phyloP scores from a whole-genome alignment of 2,329 filamentous ascomycete species.

The Esteya vermicola region DNA sequence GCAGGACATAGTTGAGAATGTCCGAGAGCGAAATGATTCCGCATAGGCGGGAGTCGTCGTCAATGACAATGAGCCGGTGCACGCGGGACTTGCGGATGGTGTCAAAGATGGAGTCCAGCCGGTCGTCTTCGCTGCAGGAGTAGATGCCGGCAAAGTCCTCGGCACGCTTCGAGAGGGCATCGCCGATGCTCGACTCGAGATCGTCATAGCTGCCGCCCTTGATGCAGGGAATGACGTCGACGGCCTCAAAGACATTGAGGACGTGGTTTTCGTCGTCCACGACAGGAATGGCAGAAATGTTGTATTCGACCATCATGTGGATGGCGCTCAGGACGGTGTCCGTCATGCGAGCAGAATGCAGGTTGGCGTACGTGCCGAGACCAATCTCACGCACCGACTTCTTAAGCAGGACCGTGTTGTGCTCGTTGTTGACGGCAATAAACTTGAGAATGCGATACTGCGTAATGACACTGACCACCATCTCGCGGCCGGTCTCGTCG shows the following conservation, averaged over 20 bases:
- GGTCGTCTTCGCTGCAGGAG: constrained; percentile 83
- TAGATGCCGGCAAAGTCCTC: constrained; percentile 95
- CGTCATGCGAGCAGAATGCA: constrained; percentile 76
- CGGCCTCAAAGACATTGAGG: constrained; percentile 93
- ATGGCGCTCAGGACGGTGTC: constrained; percentile 90
- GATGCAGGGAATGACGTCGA: constrained; percentile 92
- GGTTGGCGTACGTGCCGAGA: constrained; percentile 68
- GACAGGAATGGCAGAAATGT: constrained; percentile 90
- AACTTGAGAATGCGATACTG: constrained; percentile 99
- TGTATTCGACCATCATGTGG: constrained; percentile 79
- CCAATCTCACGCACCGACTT: constrained; percentile 76
- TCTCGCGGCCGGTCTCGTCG: constrained; percentile 81
- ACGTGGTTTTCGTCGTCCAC: constrained; percentile 65
- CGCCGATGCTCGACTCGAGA: constrained; percentile 70
- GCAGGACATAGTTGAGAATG: constrained; percentile 86
- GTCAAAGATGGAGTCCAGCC: constrained; percentile 90
- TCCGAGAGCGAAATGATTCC: constrained; percentile 90
- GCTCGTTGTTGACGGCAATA: constrained; percentile 81
- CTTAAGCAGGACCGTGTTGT: constrained; percentile 74
- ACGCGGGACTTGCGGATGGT: constrained; percentile 91
- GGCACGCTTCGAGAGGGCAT: constrained; percentile 72
- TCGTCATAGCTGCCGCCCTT: constrained; percentile 90
- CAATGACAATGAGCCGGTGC: constrained; percentile 83
- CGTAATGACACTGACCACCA: constrained; percentile 92
- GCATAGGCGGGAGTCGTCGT: constrained; percentile 73